Evolutionary conservation across 2,329 filamentous ascomycete genomes (phyloP).

Genomic region (Rhinocladiella mackenziei): DNA sequence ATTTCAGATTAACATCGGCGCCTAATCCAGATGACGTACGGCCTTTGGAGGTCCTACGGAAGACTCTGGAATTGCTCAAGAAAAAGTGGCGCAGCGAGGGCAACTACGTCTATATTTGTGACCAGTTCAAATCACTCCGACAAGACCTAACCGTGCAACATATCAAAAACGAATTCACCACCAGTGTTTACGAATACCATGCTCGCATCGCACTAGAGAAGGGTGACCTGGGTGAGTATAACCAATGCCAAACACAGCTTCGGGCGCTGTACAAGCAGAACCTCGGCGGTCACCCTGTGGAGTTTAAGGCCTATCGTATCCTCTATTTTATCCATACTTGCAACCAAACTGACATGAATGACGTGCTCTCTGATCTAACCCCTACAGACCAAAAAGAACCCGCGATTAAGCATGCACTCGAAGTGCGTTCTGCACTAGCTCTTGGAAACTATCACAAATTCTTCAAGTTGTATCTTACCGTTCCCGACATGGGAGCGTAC

Average conservation of each 20-base stretch:
- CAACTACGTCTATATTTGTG: conserved; percentile 97
- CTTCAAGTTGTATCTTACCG: conserved; percentile 91
- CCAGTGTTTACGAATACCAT: conserved; percentile 94
- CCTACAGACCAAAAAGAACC: conserved; percentile 84
- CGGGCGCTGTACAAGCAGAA: conserved; percentile 84
- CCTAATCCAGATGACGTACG: conserved; percentile 87
- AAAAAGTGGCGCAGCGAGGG: conserved; percentile 90
- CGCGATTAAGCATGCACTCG: conserved; percentile 83
- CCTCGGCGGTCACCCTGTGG: conserved; percentile 81
- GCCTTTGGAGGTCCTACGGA: conserved; percentile 71
- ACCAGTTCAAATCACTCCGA: conserved; percentile 97
- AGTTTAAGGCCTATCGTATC: conserved; percentile 99
- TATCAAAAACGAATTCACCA: conserved; percentile 94
- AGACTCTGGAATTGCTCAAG: conserved; percentile 83
- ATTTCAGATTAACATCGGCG: conserved; percentile 85
- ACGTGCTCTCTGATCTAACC: conserved; percentile 98
- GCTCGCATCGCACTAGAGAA: conserved; percentile 96
- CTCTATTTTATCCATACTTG: conserved; percentile 99
- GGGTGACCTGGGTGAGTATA: conserved; percentile 99
- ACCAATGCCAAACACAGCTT: conserved; percentile 98
- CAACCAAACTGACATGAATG: conserved; percentile 97
- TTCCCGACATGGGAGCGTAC: conserved; percentile 95
- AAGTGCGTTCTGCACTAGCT: conserved; percentile 85
- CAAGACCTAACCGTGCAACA: conserved; percentile 98
- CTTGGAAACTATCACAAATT: conserved; percentile 97